Evolutionary conservation across 73 alveolate species (phyloP).

Genomic region (Breviolum minutum): DNA sequence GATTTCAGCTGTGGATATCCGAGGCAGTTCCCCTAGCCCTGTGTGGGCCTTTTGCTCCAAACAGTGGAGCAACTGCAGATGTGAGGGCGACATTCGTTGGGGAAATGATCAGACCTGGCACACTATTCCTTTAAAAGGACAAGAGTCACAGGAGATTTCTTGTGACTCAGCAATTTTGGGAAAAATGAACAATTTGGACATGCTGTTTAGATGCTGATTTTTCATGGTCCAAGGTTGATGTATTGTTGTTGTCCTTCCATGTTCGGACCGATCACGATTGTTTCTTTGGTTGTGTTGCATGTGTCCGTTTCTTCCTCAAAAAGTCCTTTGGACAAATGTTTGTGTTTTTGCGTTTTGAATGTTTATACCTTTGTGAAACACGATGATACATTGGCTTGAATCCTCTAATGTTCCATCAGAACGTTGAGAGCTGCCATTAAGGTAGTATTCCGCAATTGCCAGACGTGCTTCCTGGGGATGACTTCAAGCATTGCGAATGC

Average conservation of each 20-base stretch:
- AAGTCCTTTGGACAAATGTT: no score
- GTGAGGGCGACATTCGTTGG: slow-evolving; percentile 83
- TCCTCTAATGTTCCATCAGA: no score
- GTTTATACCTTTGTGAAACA: not conserved
- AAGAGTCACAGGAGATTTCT: not conserved
- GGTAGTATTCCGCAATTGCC: slow-evolving; percentile 50
- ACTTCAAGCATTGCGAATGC: slow-evolving; percentile 62
- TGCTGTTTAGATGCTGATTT: no score
- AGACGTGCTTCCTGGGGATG: slow-evolving; percentile 56
- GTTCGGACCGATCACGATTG: no score
- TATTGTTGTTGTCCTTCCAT: no score
- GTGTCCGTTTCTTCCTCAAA: no score
- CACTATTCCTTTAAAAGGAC: not conserved
- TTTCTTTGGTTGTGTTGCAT: no score
- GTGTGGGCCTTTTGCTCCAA: slow-evolving; percentile 61
- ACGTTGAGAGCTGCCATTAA: no score
- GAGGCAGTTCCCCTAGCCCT: slow-evolving; percentile 1
- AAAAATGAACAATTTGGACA: no score
- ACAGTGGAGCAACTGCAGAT: slow-evolving; percentile 26
- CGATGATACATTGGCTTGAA: not conserved
- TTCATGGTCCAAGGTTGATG: no score
- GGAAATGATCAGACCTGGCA: slow-evolving; percentile 85
- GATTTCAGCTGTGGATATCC: not conserved
- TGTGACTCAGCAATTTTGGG: not conserved
- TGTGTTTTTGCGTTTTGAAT: no score